phyloP scores from a whole-genome alignment of 345 rosid species.

The Laguncularia racemosa region DNA sequence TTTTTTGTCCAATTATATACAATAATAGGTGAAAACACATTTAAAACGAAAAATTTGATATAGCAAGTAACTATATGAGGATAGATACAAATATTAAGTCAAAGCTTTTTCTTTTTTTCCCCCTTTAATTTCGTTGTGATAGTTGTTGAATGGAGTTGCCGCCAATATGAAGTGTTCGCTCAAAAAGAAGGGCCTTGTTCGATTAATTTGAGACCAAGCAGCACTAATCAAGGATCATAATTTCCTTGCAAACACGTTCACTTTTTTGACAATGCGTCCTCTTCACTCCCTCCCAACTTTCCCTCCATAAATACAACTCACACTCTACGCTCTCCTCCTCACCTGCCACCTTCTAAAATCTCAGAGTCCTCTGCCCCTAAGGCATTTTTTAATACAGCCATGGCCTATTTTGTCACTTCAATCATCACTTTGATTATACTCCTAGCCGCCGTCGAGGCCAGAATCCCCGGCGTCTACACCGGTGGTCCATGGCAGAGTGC shows the following conservation, averaged over 20 bases:
- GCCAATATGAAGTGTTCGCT: not conserved
- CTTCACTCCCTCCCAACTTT: not conserved
- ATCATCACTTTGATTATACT: slow-evolving; percentile 1
- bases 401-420: not conserved
- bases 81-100: too few species aligned
- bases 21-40: too few species aligned
- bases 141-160: slow-evolving; percentile 2
- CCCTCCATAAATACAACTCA: slow-evolving; percentile 8
- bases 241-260: not conserved
- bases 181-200: not conserved
- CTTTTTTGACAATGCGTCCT: slow-evolving; percentile 1
- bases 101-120: too few species aligned
- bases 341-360: not conserved
- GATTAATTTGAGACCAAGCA: not conserved
- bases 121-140: too few species aligned
- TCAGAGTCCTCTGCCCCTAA: not conserved
- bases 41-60: too few species aligned
- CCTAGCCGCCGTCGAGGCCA: slow-evolving; percentile 2
- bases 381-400: not conserved
- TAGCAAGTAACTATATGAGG: too few species aligned
- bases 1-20: too few species aligned
- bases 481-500: slow-evolving; percentile 69
- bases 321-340: not conserved
- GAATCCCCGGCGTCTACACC: slow-evolving; percentile 20
- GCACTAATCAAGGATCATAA: slow-evolving; percentile 10